A percentile compares a stretch with the other conserved stretches of the same genome.
Conservation (phyloP, 768 basidiomycete species). For the Cystobasidium ongulense region DNA sequence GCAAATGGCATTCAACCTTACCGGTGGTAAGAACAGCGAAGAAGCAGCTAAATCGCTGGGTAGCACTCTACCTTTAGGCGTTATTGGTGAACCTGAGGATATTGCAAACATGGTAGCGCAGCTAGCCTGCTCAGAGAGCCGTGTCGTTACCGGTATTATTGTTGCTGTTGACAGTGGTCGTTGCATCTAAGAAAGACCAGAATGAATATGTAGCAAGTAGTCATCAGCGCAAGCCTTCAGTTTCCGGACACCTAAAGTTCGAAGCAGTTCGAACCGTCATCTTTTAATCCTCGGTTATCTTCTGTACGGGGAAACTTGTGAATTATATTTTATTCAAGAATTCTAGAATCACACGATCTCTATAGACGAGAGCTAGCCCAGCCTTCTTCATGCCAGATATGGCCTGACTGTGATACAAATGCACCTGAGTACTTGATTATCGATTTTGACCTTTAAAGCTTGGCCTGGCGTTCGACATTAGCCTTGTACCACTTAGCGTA, state of each 20-base stretch:
- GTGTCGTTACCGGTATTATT: conserved; percentile 10
- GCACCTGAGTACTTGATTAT: background rate
- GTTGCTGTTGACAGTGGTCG: conserved; percentile 15
- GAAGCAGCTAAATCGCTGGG: background rate
- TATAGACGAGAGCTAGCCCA: too few species aligned
- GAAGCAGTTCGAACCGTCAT: too few species aligned
- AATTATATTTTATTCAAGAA: too few species aligned
- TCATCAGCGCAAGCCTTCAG: too few species aligned
- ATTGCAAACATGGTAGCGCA: conserved; percentile 23
- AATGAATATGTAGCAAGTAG: too few species aligned
- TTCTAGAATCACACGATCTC: too few species aligned
- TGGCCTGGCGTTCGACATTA: background rate
- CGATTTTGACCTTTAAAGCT: background rate
- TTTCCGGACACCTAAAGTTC: too few species aligned
- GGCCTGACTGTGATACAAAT: too few species aligned
- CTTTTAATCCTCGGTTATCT: too few species aligned
- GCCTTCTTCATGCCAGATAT: too few species aligned
- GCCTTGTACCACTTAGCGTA: conserved; percentile 2
- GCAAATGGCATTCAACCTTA: conserved; percentile 1
- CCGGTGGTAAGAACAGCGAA: background rate
- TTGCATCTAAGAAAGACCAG: too few species aligned
- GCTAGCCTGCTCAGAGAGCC: conserved; percentile 14
- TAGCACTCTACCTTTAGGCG: background rate
- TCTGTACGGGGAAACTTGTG: too few species aligned
- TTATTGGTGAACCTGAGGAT: conserved; percentile 13